Evolutionary conservation across 805 yeast species (phyloP).

Genomic region (Yamadazyma ubonensis): DNA sequence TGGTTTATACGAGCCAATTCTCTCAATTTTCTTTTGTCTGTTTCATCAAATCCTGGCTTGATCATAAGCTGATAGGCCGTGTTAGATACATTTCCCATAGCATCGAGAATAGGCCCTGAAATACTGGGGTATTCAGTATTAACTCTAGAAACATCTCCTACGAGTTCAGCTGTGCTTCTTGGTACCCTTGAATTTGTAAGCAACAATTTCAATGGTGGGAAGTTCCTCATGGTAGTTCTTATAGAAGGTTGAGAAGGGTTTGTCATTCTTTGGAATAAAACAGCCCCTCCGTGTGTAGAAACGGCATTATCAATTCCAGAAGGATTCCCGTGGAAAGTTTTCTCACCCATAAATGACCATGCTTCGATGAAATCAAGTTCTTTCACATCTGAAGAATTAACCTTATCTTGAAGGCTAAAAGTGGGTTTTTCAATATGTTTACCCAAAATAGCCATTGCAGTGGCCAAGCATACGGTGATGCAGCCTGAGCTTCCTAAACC

Average conservation of each 20-base stretch:
- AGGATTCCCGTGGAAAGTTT: conserved; percentile 94
- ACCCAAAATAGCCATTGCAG: conserved; percentile 67
- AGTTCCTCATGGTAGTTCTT: conserved; percentile 65
- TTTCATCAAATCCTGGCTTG: conserved; percentile 48
- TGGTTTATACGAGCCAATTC: conserved; percentile 80
- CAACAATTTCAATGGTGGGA: conserved; percentile 72
- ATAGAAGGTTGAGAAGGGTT: conserved; percentile 54
- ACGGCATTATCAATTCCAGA: conserved; percentile 97
- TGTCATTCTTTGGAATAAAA: conserved; percentile 70
- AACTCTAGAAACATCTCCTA: conserved; percentile 66
- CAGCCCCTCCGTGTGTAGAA: conserved; percentile 95
- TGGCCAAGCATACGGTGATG: conserved; percentile 75
- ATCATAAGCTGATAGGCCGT: conserved; percentile 70
- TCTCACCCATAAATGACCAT: conserved; percentile 93
- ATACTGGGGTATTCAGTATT: conserved; percentile 54
- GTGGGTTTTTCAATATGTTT: conserved; percentile 48
- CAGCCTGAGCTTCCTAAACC: conserved; percentile 96
- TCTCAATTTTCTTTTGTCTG: conserved; percentile 39
- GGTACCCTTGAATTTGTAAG: conserved; percentile 87
- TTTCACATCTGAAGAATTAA: conserved; percentile 26
- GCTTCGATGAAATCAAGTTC: conserved; percentile 66
- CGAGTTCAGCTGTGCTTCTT: conserved; percentile 80
- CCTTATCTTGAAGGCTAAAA: conserved; percentile 31
- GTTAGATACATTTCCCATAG: conserved; percentile 72
- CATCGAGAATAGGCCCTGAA: conserved; percentile 58